phyloP scores from a whole-genome alignment of 2,329 filamentous ascomycete genomes.

The Fusarium hostae region DNA sequence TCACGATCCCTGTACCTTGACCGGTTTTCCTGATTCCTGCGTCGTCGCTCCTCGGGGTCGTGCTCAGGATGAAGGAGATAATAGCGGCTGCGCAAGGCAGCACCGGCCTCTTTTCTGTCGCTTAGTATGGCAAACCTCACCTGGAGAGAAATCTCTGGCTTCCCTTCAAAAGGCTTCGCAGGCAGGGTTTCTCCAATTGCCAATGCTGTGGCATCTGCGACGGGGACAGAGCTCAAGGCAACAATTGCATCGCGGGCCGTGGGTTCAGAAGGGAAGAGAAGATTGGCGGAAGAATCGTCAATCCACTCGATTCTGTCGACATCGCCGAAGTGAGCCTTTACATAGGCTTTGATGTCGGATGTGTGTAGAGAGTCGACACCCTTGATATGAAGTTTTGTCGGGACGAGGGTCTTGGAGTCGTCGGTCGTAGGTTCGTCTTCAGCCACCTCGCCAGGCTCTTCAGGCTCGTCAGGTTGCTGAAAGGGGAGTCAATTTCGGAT shows the following conservation, averaged over 20 bases:
- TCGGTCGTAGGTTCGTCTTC: constrained; percentile 48
- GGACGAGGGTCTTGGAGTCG: constrained; percentile 46
- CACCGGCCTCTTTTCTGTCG: constrained; percentile 84
- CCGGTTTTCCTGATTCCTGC: constrained; percentile 65
- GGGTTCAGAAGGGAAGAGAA: constrained; percentile 74
- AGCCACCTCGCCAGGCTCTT: constrained; percentile 53
- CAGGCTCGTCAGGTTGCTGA: constrained; percentile 51
- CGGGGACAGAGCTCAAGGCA: constrained; percentile 62
- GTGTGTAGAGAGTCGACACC: constrained; percentile 87
- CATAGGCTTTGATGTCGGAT: constrained; percentile 80
- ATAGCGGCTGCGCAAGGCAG: constrained; percentile 84
- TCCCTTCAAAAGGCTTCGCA: constrained; percentile 74
- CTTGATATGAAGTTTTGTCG: constrained; percentile 80
- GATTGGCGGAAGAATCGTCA: constrained; percentile 89
- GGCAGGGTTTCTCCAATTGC: constrained; percentile 72
- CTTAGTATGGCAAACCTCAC: constrained; percentile 78
- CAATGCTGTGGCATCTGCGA: constrained; percentile 65
- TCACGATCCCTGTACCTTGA: constrained; percentile 73
- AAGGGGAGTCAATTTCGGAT: constrained; percentile 27
- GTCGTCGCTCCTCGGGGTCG: constrained; percentile 79
- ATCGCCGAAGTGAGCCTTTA: constrained; percentile 71
- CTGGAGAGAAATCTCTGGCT: constrained; percentile 75
- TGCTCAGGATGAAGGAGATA: constrained; percentile 93
- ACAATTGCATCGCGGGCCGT: constrained; percentile 65
- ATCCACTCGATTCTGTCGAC: constrained; percentile 87